Evolutionary conservation across 345 rosid species (phyloP).

Genomic region (Citropsis articulata): DNA sequence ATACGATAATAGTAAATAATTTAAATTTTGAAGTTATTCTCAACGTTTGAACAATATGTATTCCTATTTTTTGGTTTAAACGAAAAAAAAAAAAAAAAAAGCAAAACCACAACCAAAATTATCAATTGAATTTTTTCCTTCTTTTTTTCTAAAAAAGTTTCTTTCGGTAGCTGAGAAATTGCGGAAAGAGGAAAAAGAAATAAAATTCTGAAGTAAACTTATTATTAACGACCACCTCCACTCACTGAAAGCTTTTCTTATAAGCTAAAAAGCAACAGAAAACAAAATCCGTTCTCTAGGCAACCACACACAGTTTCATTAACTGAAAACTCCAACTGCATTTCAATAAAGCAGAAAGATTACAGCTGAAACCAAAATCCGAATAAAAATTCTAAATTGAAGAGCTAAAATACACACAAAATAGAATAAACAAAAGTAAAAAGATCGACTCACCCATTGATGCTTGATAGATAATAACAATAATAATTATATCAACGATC

Average conservation of each 20-base stretch:
- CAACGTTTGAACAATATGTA: not conserved
- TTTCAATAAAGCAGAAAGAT: conserved; percentile 7
- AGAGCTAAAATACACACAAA: not conserved
- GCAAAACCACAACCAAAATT: not conserved
- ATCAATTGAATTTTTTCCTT: not conserved
- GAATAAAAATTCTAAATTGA: not conserved
- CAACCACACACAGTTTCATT: conserved; percentile 20
- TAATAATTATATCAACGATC: conserved; percentile 27
- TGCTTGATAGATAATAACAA: not conserved
- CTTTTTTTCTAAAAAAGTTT: not conserved
- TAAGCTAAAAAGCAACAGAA: not conserved
- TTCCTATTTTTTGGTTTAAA: not conserved
- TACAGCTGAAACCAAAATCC: conserved; percentile 13
- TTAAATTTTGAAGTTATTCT: not conserved
- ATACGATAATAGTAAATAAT: not conserved
- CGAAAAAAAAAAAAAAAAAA: not conserved
- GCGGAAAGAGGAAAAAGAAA: not conserved
- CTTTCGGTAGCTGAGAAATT: not conserved
- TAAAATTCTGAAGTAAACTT: not conserved
- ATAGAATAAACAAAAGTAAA: not conserved
- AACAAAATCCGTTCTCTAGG: conserved; percentile 11
- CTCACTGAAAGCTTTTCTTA: conserved; percentile 1
- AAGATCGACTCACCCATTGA: conserved; percentile 41
- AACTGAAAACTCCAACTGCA: conserved; percentile 26
- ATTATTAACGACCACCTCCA: not conserved